Evolutionary conservation across 1,139 yeast genomes (phyloP).

Genomic region (Suhomyces ambrosiae): DNA sequence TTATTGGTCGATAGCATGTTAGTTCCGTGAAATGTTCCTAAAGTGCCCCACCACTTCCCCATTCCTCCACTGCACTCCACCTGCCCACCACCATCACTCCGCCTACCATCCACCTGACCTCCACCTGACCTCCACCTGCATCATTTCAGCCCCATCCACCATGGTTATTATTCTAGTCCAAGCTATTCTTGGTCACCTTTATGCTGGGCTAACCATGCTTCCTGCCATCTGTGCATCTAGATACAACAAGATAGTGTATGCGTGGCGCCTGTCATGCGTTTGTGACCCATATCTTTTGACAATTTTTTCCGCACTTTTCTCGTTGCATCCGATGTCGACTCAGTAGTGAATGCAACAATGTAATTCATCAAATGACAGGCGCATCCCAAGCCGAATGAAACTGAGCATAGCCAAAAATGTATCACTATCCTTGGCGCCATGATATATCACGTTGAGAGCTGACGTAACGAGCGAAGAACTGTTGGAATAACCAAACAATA

Average conservation of each 20-base stretch:
- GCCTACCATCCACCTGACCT: background rate
- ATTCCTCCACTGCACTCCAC: background rate
- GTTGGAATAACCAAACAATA: too few relatives aligned
- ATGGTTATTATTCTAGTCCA: too few relatives aligned
- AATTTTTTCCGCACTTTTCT: background rate
- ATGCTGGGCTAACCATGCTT: background rate
- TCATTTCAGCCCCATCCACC: too few relatives aligned
- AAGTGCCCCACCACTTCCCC: too few relatives aligned
- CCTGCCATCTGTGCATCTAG: constrained; percentile 1
- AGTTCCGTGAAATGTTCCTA: too few relatives aligned
- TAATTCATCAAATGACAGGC: background rate
- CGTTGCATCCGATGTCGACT: constrained; percentile 1
- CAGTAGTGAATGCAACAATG: background rate
- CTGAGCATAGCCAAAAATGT: too few relatives aligned
- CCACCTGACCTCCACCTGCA: background rate
- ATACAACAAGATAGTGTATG: constrained; percentile 1
- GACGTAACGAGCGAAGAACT: too few relatives aligned
- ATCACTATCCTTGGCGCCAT: too few relatives aligned
- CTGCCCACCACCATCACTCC: too few relatives aligned
- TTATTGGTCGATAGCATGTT: too few relatives aligned
- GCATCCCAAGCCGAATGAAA: too few relatives aligned
- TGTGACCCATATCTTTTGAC: background rate
- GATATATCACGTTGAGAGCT: too few relatives aligned
- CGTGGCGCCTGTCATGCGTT: background rate
- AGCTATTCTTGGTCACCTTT: background rate